A percentile compares a stretch with the other conserved stretches of the same genome.
Evolutionary conservation across 306 rosid species (phyloP).

Genomic region (Prunus mume): DNA sequence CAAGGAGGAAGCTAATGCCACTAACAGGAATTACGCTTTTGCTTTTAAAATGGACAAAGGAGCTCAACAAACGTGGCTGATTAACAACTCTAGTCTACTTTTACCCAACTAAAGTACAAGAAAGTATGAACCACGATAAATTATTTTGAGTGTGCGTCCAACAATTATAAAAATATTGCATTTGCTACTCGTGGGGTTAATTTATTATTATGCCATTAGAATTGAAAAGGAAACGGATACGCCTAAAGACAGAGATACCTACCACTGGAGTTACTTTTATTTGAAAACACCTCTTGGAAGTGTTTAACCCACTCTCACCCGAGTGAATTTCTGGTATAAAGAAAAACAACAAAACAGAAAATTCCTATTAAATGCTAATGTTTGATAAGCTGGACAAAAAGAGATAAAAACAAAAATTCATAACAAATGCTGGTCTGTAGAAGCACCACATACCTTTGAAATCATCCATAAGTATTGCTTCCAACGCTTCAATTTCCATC

Average conservation of each 20-base stretch:
- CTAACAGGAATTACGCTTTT: background rate
- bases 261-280: conserved; percentile 76
- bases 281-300: conserved; percentile 78
- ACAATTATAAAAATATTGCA: background rate
- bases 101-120: background rate
- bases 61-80: background rate
- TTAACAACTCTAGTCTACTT: background rate
- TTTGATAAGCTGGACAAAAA: background rate
- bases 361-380: conserved; percentile 7
- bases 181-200: background rate
- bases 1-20: background rate
- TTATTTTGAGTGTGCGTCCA: background rate
- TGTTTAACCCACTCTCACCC: conserved; percentile 84
- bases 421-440: background rate
- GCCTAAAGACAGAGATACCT: conserved; percentile 5
- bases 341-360: conserved; percentile 18
- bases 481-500: conserved; percentile 97
- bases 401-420: background rate
- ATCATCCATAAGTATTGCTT: conserved; percentile 96
- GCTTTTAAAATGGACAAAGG: background rate
- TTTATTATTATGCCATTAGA: conserved; percentile 3
- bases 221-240: background rate
- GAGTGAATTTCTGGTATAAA: conserved; percentile 75
- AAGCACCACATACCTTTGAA: conserved; percentile 63
- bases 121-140: background rate